phyloP scores from a whole-genome alignment of 2,329 filamentous ascomycete species.

The Pyrenophora seminiperda region DNA sequence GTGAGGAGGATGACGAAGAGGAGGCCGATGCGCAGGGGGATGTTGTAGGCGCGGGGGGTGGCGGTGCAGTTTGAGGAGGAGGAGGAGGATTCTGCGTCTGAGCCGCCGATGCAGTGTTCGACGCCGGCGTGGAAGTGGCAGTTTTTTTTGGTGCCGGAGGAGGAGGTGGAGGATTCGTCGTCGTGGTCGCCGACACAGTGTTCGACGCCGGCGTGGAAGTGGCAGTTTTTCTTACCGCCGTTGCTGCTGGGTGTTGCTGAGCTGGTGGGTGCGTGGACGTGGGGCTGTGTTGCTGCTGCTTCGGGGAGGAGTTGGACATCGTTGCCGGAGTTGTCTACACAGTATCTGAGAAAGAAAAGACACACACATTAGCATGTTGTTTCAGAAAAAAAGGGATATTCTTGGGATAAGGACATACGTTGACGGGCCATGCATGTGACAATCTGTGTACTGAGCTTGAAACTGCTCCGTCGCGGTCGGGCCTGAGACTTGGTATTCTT shows the following conservation, averaged over 20 bases:
- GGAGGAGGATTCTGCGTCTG: constrained; percentile 49
- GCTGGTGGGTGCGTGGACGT: no score
- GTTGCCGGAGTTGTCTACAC: constrained; percentile 62
- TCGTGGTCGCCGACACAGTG: constrained; percentile 61
- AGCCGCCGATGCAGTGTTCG: constrained; percentile 66
- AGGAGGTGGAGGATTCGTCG: no score
- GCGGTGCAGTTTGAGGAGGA: constrained; percentile 57
- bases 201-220: constrained; percentile 76
- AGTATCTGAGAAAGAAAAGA: no score
- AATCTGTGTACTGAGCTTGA: constrained; percentile 67
- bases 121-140: constrained; percentile 79
- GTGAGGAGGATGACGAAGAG: constrained; percentile 74
- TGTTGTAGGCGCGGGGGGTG: constrained; percentile 65
- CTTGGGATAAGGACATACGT: no score
- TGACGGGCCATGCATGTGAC: constrained; percentile 68
- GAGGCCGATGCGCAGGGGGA: constrained; percentile 70
- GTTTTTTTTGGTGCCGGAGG: constrained; percentile 28
- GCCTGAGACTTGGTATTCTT: constrained; percentile 53
- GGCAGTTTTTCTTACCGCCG: constrained; percentile 55
- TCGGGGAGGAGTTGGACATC: constrained; percentile 63
- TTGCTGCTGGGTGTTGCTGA: no score
- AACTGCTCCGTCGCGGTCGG: constrained; percentile 62
- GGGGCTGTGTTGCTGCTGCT: no score
- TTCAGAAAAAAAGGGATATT: no score
- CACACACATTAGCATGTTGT: no score